These are phyloP conservation scores for Jamesozyma rosinii DNA, from an alignment of 805 yeast species.

Conservation along the genomic window DNA sequence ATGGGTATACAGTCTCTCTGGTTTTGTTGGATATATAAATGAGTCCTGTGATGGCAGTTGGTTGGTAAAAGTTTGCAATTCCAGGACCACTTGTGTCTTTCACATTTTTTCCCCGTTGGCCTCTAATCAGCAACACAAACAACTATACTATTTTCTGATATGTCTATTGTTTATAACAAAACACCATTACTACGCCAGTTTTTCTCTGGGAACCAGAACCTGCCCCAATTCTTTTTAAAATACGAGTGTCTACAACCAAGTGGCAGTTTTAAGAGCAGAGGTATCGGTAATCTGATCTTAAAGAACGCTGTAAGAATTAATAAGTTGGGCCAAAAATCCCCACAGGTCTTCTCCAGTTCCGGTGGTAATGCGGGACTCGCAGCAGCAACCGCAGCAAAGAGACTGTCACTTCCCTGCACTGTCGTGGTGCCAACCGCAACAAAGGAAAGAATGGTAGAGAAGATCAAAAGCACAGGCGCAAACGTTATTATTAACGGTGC, in stretches of 20 bases:
- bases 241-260: slow-evolving; percentile 47
- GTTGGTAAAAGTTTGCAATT: too few species aligned
- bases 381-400: slow-evolving; percentile 40
- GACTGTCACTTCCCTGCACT: slow-evolving; percentile 35
- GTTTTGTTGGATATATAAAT: too few species aligned
- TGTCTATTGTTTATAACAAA: slow-evolving; percentile 19
- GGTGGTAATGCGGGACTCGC: slow-evolving; percentile 44
- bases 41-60: too few species aligned
- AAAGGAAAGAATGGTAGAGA: slow-evolving; percentile 36
- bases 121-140: too few species aligned
- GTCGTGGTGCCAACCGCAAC: slow-evolving; percentile 53
- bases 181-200: slow-evolving; percentile 18
- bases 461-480: slow-evolving; percentile 37
- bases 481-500: slow-evolving; percentile 39
- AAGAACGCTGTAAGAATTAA: slow-evolving; percentile 28
- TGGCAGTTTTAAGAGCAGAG: slow-evolving; percentile 50
- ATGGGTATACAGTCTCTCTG: too few species aligned
- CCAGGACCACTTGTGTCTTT: too few species aligned
- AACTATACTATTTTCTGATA: neutral
- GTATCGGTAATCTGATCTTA: slow-evolving; percentile 42
- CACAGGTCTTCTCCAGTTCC: slow-evolving; percentile 42
- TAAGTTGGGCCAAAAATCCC: slow-evolving; percentile 19
- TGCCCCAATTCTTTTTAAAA: slow-evolving; percentile 36
- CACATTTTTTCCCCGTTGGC: too few species aligned
- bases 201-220: slow-evolving; percentile 8